Evolutionary conservation across 768 basidiomycete genomes (phyloP).

Genomic region (Favolaschia claudopus): DNA sequence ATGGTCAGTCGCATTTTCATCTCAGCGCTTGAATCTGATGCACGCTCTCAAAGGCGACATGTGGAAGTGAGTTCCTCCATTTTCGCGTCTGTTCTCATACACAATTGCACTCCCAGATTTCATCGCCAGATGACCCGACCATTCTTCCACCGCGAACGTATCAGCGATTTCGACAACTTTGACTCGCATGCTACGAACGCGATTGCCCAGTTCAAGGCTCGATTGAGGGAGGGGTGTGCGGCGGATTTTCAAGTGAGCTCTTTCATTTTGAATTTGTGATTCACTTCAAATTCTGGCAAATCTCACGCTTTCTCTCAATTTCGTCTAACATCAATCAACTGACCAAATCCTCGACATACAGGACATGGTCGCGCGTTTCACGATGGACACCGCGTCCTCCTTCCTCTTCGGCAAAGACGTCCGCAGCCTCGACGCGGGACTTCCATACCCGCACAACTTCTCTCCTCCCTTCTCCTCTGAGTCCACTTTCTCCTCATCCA

Average conservation of each 20-base stretch:
- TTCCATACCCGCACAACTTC: slow-evolving; percentile 54
- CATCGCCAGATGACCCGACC: slow-evolving; percentile 75
- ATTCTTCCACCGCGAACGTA: slow-evolving; percentile 70
- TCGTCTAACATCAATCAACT: no score
- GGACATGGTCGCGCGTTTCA: slow-evolving; percentile 65
- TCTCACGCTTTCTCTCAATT: background rate
- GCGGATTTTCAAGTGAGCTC: slow-evolving; percentile 66
- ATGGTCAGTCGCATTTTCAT: slow-evolving; percentile 47
- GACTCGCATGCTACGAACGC: slow-evolving; percentile 61
- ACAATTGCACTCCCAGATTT: slow-evolving; percentile 45
- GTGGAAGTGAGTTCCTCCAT: slow-evolving; percentile 63
- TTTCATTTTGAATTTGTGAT: no score
- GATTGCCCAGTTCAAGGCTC: slow-evolving; percentile 49
- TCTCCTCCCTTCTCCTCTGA: slow-evolving; percentile 28
- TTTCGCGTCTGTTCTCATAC: background rate
- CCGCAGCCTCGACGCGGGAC: slow-evolving; percentile 51
- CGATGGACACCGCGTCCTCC: slow-evolving; percentile 64
- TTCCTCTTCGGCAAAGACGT: slow-evolving; percentile 63
- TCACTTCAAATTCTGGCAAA: no score
- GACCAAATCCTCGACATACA: slow-evolving; percentile 23
- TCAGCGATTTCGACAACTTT: slow-evolving; percentile 70
- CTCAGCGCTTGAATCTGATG: background rate
- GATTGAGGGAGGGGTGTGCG: slow-evolving; percentile 54
- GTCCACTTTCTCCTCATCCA: background rate
- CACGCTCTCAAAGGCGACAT: slow-evolving; percentile 42